Base-by-base conservation (phyloP, 306 rosid species). In the Sindora glabra region DNA sequence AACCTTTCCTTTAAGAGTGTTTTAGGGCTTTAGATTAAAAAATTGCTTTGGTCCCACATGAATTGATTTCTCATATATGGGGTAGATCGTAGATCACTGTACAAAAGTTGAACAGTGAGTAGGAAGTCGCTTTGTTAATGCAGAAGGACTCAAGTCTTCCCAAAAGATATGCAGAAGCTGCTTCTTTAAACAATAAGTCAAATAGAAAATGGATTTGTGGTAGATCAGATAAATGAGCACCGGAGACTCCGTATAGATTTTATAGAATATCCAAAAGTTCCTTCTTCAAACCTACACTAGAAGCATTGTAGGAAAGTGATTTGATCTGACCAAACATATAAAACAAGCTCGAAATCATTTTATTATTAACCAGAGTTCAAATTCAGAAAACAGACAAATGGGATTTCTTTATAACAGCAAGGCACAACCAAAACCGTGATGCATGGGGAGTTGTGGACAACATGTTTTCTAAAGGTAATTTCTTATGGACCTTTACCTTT, bases 381-480 rank as follows among this genome's bases (percentile, higher is more conserved):
- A 39, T 14, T 45, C 25, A 11, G 17, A 44, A 62, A 32, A 16
- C 48, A 6, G 25, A 10, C n/a, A 48, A 26, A 12, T 1, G 54
- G 2, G 21, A 40, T 16, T 39, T 56, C 14, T 12, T 54, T 48
- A 15, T 62, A 30, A 25, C 7, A n/a, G 5, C 12, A 24, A 29
- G 42, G 27, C 23, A 59, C 57, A 56, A 62, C 62, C 10, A 68
- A 69, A 69, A 44, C 38, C 61, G 73, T 48, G 70, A 19, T 50
- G 48, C 65, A 67, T 39, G n/a, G n/a, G n/a, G n/a, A n/a, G n/a
- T n/a, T n/a, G 71, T 41, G 81, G 64, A 29, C 36, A 45, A 22
- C 59, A 59, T 59, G 70, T 48, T 70, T 61, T 47, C 56, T 44
- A 69, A 78, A 68, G 83, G 26, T 26, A 34, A 71, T 74, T 66